Evolutionary conservation across 148 eudicot species (phyloP).

Genomic region (Cornus controversa): DNA sequence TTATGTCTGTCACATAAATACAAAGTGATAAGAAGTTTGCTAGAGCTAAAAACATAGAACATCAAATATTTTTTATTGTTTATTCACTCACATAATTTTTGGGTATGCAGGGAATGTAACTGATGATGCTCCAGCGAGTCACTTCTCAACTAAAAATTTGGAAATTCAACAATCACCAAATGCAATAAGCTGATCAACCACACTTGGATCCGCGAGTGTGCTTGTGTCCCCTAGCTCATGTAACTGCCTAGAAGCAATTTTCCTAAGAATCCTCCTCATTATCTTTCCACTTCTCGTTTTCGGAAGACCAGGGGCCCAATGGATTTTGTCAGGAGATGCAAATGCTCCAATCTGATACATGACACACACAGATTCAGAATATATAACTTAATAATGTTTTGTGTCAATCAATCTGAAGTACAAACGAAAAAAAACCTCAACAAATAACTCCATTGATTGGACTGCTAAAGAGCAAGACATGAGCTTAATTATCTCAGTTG

Average conservation of each 20-base stretch:
- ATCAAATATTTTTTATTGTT: background rate
- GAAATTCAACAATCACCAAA: conserved; percentile 49
- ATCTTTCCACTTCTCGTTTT: conserved; percentile 99
- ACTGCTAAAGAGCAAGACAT: no score
- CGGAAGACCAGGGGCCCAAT: conserved; percentile 99
- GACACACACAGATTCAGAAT: background rate
- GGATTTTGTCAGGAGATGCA: conserved; percentile 92
- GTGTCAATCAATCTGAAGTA: no score
- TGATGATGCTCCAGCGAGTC: background rate
- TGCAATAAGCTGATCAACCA: conserved; percentile 84
- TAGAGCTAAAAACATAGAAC: background rate
- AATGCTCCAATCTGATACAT: conserved; percentile 88
- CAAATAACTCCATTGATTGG: no score
- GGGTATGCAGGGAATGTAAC: no score
- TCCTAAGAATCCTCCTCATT: conserved; percentile 94
- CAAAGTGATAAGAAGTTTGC: background rate
- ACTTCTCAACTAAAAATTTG: background rate
- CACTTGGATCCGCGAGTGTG: conserved; percentile 88
- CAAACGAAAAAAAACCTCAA: no score
- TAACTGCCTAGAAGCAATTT: conserved; percentile 86
- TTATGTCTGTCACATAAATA: background rate
- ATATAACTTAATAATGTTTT: no score
- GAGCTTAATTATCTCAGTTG: no score
- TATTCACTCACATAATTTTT: background rate
- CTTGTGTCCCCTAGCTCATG: conserved; percentile 97